A percentile compares a stretch with the other conserved stretches of the same genome.
phyloP scores from a whole-genome alignment of 345 rosid genomes.

The Syzygium aqueum region DNA sequence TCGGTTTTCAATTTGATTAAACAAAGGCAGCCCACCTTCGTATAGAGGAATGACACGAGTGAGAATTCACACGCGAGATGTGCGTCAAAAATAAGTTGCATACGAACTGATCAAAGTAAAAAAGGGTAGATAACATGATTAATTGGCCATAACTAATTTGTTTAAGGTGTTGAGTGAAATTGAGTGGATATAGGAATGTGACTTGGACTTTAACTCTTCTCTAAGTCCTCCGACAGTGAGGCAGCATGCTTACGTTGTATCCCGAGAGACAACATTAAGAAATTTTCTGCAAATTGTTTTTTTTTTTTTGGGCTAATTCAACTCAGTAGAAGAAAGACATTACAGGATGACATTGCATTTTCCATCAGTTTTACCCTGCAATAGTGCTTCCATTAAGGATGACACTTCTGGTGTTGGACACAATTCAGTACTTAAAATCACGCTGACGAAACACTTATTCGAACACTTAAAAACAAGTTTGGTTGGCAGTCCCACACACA shows the following conservation, averaged over 20 bases:
- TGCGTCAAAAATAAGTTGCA: background rate
- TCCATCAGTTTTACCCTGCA: too few species aligned
- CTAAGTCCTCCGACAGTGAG: background rate
- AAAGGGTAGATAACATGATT: background rate
- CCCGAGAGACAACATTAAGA: background rate
- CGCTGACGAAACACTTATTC: background rate
- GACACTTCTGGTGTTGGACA: background rate
- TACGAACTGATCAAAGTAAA: background rate
- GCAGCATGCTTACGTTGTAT: background rate
- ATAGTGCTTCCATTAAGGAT: too few species aligned
- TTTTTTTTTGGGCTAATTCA: background rate
- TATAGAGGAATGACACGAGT: background rate
- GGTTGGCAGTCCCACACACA: background rate
- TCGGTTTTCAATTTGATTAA: background rate
- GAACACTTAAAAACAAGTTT: background rate
- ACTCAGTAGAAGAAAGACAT: background rate
- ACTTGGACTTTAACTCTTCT: background rate
- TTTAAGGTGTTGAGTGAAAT: background rate
- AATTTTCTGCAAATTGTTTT: background rate
- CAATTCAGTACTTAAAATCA: background rate
- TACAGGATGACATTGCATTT: background rate
- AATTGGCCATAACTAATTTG: background rate
- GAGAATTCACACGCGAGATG: background rate
- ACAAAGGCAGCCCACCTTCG: background rate
- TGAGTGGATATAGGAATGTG: background rate